These are phyloP conservation scores for Candida cerambycidarum DNA, from an alignment of 805 yeast genomes.

Conservation along the genomic window DNA sequence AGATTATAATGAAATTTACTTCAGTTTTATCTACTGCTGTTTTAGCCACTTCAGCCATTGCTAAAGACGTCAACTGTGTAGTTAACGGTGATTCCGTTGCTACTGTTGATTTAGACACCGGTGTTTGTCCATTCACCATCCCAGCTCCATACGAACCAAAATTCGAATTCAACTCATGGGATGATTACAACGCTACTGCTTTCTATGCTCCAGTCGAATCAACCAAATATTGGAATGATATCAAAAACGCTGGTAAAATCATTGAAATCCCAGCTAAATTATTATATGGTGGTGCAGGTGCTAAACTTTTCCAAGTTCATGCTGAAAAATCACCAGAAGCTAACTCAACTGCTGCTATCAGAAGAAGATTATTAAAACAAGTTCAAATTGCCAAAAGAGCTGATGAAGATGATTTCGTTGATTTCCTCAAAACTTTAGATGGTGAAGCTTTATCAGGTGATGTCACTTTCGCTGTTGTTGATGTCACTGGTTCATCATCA, in stretches of 20 bases:
- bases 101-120: constrained; percentile 41
- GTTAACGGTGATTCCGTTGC: constrained; percentile 32
- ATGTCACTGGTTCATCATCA: constrained; percentile 17
- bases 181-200: constrained; percentile 33
- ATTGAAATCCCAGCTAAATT: constrained; percentile 33
- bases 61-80: constrained; percentile 36
- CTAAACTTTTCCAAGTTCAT: constrained; percentile 31
- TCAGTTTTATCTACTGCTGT: constrained; percentile 12
- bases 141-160: constrained; percentile 26
- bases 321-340: constrained; percentile 26
- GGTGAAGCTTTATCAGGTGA: constrained; percentile 23
- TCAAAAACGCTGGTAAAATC: constrained; percentile 30
- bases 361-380: constrained; percentile 35
- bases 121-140: constrained; percentile 35
- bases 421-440: constrained; percentile 16
- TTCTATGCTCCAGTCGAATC: constrained; percentile 29
- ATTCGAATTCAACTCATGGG: constrained; percentile 25
- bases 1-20: constrained; percentile 13
- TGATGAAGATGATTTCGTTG: constrained; percentile 28
- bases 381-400: constrained; percentile 28
- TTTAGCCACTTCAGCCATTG: constrained; percentile 22
- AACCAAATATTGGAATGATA: constrained; percentile 33
- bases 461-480: constrained; percentile 16
- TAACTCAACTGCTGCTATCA: constrained; percentile 41
- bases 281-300: constrained; percentile 24